phyloP scores from a whole-genome alignment of 352 stramenopile genomes.

The Achlya hypogyna region DNA sequence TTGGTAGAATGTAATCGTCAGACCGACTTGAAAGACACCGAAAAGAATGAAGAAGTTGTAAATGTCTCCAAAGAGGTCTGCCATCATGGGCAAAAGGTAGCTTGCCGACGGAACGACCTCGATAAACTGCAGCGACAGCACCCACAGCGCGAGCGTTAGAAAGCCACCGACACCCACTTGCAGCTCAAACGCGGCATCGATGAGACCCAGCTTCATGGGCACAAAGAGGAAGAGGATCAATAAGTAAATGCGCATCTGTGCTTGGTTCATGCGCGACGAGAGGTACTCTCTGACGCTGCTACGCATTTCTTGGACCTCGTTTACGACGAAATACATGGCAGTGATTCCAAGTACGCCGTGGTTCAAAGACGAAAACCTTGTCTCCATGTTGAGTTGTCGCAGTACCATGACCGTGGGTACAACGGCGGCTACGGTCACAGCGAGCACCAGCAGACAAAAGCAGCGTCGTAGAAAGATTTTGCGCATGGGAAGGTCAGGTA shows the following conservation, averaged over 20 bases:
- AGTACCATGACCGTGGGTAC: too few relatives aligned
- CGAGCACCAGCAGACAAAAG: background rate
- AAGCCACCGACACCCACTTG: background rate
- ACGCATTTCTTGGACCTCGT: background rate
- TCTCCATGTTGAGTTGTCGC: too few relatives aligned
- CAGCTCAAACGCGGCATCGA: background rate
- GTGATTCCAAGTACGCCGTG: background rate
- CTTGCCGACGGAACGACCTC: background rate
- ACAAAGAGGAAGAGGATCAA: constrained; percentile 12
- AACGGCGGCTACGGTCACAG: too few relatives aligned
- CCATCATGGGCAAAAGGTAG: constrained; percentile 1
- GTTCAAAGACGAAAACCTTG: constrained; percentile 4
- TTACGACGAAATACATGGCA: background rate
- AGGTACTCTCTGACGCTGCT: background rate
- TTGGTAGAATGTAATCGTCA: constrained; percentile 11
- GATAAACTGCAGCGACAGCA: background rate
- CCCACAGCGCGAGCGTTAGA: background rate
- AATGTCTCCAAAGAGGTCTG: background rate
- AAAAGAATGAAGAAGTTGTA: constrained; percentile 11
- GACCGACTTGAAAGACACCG: background rate
- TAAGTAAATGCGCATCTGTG: constrained; percentile 7
- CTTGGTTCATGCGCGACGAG: constrained; percentile 3
- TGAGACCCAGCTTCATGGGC: background rate
- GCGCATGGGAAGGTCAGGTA: background rate
- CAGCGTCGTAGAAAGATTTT: background rate